Evolutionary conservation across 2,329 filamentous ascomycete genomes (phyloP).

Genomic region (Botryotinia narcissicola): DNA sequence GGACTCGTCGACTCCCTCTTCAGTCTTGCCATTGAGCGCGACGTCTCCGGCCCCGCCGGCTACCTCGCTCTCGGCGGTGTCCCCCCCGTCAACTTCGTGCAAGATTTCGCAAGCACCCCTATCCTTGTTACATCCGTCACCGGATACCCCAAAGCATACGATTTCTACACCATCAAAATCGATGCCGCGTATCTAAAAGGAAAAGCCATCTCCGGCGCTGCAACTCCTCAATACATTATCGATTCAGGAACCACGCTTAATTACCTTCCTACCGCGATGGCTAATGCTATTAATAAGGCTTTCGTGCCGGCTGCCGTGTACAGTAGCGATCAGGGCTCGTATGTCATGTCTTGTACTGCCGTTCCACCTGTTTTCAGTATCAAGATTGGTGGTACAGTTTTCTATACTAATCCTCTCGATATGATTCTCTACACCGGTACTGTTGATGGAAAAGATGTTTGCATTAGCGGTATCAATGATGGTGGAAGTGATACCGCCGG

Average conservation of each 20-base stretch:
- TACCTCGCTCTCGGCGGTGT: constrained; percentile 50
- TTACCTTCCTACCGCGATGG: constrained; percentile 42
- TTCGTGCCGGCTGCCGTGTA: constrained; percentile 45
- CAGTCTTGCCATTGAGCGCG: constrained; percentile 47
- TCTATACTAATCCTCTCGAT: constrained; percentile 37
- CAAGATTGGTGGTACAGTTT: constrained; percentile 40
- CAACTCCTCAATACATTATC: constrained; percentile 33
- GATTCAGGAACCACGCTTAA: constrained; percentile 46
- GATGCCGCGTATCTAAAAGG: constrained; percentile 20
- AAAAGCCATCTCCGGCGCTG: constrained; percentile 9
- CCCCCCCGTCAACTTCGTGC: constrained; percentile 42
- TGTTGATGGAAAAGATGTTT: constrained; percentile 30
- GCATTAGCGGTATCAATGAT: constrained; percentile 39
- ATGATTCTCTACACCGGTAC: constrained; percentile 33
- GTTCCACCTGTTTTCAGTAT: constrained; percentile 44
- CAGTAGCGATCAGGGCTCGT: constrained; percentile 36
- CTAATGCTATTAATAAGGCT: constrained; percentile 40
- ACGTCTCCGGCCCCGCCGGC: constrained; percentile 40
- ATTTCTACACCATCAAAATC: constrained; percentile 32
- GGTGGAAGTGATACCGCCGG: constrained; percentile 35
- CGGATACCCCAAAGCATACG: constrained; percentile 20
- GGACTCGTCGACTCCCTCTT: constrained; percentile 46
- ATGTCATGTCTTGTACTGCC: constrained; percentile 44
- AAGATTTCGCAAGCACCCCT: constrained; percentile 27
- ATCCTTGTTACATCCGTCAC: constrained; percentile 30